These are phyloP conservation scores for Harringtonia aguacate DNA, from an alignment of 2,329 filamentous ascomycete genomes.

Conservation along the genomic window DNA sequence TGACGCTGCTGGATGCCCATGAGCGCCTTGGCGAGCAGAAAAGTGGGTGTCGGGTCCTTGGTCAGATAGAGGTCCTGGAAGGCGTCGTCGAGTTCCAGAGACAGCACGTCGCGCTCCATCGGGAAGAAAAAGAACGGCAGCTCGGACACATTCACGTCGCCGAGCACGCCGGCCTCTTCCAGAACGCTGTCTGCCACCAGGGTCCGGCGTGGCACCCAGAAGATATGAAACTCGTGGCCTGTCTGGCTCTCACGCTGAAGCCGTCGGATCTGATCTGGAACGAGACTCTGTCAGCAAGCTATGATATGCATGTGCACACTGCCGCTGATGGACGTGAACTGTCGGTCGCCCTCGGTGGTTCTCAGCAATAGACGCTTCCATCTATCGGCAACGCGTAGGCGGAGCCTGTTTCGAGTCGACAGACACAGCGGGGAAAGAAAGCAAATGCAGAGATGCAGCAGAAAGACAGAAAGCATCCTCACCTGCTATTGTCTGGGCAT, in stretches of 20 bases:
- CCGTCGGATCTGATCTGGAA: slow-evolving; percentile 76
- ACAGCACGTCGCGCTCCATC: slow-evolving; percentile 82
- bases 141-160: slow-evolving; percentile 82
- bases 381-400: no score
- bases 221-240: slow-evolving; percentile 92
- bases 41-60: slow-evolving; percentile 86
- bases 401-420: slow-evolving; percentile 17
- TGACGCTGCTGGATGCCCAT: slow-evolving; percentile 91
- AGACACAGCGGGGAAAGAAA: background rate
- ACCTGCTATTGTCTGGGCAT: slow-evolving; percentile 84
- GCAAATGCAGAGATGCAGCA: background rate
- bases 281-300: slow-evolving; percentile 41
- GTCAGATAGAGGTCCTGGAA: slow-evolving; percentile 81
- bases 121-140: slow-evolving; percentile 85
- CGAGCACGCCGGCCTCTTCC: slow-evolving; percentile 85
- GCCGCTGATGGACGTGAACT: no score
- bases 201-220: slow-evolving; percentile 90
- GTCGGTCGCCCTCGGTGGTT: no score
- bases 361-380: no score
- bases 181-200: slow-evolving; percentile 83
- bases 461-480: slow-evolving; percentile 24
- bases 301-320: no score
- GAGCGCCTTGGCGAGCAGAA: slow-evolving; percentile 77
- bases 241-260: slow-evolving; percentile 79
- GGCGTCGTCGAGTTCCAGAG: slow-evolving; percentile 77